Conservation (phyloP, 1,284 basidiomycete species). For the Hemileia vastatrix region DNA sequence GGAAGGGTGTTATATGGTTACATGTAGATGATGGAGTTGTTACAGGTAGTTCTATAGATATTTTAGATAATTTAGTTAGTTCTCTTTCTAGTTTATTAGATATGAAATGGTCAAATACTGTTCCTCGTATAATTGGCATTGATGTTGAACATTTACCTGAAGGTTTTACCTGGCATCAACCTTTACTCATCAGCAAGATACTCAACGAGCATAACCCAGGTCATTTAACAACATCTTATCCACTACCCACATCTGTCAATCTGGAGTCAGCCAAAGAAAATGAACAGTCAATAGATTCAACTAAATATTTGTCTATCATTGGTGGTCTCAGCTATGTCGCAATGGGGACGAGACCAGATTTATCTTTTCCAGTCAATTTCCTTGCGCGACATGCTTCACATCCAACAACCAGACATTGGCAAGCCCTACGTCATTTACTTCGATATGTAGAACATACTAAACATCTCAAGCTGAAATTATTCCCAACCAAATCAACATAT, state of each 20-base stretch:
- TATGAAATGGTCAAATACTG: neutral
- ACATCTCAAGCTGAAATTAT: no score
- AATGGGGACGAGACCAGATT: neutral
- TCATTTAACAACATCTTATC: neutral
- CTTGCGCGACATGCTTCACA: neutral
- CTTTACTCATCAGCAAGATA: neutral
- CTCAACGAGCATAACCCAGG: neutral
- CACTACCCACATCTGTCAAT: neutral
- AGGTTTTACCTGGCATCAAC: neutral
- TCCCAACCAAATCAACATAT: no score
- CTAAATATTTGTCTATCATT: neutral
- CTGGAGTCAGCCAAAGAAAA: neutral
- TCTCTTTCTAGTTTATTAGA: neutral
- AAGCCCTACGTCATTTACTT: neutral
- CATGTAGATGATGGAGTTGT: constrained; percentile 1
- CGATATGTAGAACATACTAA: neutral
- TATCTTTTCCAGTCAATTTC: neutral
- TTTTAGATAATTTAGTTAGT: neutral
- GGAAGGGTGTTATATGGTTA: neutral
- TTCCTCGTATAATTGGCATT: neutral
- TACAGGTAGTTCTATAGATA: neutral
- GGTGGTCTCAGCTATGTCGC: neutral
- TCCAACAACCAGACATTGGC: neutral
- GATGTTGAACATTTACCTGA: neutral
- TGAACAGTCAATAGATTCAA: neutral